These are phyloP conservation scores for Xylaria flabelliformis DNA, from an alignment of 495 filamentous ascomycete species.

Conservation along the genomic window DNA sequence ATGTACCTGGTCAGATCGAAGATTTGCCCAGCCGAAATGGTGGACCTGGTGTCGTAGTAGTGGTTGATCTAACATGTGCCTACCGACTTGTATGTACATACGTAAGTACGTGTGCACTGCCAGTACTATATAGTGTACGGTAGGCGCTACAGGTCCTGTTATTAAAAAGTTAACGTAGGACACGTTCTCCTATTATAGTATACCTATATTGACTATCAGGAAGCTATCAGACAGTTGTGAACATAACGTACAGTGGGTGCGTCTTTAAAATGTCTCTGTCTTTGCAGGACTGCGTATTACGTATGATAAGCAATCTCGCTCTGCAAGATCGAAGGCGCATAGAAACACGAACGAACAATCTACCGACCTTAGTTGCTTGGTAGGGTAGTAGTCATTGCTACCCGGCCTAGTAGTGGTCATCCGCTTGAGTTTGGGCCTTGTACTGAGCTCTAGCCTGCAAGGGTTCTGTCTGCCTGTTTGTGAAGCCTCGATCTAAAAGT, in stretches of 20 bases:
- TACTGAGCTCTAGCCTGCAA: background rate
- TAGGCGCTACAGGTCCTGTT: background rate
- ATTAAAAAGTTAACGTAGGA: background rate
- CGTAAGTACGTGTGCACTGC: background rate
- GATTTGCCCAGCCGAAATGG: conserved; percentile 17
- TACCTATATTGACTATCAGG: background rate
- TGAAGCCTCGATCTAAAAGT: conserved; percentile 13
- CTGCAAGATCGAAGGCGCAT: conserved; percentile 12
- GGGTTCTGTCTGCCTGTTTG: conserved; percentile 13
- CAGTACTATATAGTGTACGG: background rate
- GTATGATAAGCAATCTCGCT: conserved; percentile 18
- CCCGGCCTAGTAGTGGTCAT: conserved; percentile 15
- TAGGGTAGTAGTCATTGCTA: conserved; percentile 14
- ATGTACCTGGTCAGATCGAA: conserved; percentile 26
- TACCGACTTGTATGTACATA: too few relatives aligned
- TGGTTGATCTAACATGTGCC: conserved; percentile 16
- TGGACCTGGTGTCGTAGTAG: conserved; percentile 18
- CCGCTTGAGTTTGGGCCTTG: conserved; percentile 2
- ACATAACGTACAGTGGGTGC: background rate
- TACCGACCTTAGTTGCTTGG: conserved; percentile 17
- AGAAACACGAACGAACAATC: conserved; percentile 13
- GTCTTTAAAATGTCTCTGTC: background rate
- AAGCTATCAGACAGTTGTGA: background rate
- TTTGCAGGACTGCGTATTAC: background rate
- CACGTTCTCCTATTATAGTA: background rate